Evolutionary conservation across 108 stramenopile genomes (phyloP).

Genomic region (Cylindrotheca closterium): DNA sequence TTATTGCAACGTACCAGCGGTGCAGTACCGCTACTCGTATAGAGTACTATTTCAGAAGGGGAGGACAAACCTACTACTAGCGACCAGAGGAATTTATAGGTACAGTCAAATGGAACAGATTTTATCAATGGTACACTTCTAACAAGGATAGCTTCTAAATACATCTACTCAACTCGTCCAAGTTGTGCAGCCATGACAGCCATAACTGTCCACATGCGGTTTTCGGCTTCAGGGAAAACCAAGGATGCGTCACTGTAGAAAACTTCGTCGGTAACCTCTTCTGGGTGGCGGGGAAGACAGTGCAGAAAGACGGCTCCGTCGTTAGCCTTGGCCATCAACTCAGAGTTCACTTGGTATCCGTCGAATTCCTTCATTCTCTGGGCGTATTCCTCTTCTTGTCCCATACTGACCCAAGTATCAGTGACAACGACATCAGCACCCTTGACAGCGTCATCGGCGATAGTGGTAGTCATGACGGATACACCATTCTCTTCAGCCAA

Average conservation of each 20-base stretch:
- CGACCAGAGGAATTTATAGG: too few relatives aligned
- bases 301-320: constrained; percentile 92
- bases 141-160: too few relatives aligned
- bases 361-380: constrained; percentile 88
- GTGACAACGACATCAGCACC: constrained; percentile 93
- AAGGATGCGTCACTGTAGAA: constrained; percentile 88
- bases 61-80: too few relatives aligned
- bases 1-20: too few relatives aligned
- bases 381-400: constrained; percentile 93
- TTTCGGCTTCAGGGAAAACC: constrained; percentile 95
- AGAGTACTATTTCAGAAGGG: too few relatives aligned
- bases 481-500: constrained; percentile 64
- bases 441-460: constrained; percentile 84
- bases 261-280: constrained; percentile 96
- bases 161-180: too few relatives aligned
- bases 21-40: too few relatives aligned
- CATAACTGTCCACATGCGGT: constrained; percentile 99
- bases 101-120: too few relatives aligned
- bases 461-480: constrained; percentile 60
- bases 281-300: constrained; percentile 94
- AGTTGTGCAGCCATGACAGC: constrained; percentile 95
- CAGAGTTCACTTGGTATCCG: constrained; percentile 91
- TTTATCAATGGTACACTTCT: too few relatives aligned
- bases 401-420: constrained; percentile 98
- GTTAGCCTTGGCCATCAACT: constrained; percentile 86